These are phyloP conservation scores for Intubia oerlemansii DNA, from an alignment of 2,329 filamentous ascomycete species.

Conservation along the genomic window DNA sequence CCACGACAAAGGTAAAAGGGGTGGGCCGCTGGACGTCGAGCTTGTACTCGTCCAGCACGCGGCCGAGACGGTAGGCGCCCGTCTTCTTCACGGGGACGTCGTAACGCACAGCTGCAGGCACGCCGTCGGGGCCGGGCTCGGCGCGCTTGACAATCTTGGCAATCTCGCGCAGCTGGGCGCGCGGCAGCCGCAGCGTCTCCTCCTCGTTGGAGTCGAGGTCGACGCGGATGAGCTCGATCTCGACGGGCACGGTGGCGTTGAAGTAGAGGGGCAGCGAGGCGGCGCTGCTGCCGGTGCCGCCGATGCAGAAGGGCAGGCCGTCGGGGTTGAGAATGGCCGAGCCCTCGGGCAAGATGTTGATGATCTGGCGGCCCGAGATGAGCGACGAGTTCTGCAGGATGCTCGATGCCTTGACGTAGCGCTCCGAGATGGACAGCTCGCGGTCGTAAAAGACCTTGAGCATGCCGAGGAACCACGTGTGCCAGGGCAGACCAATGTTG, in stretches of 20 bases:
- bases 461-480: constrained; percentile 49
- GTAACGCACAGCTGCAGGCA: constrained; percentile 38
- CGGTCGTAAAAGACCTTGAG: constrained; percentile 75
- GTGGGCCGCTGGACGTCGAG: constrained; percentile 65
- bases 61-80: constrained; percentile 67
- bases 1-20: constrained; percentile 64
- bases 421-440: constrained; percentile 83
- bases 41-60: constrained; percentile 82
- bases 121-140: constrained; percentile 30
- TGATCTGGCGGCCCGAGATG: constrained; percentile 90
- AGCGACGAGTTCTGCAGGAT: constrained; percentile 84
- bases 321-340: constrained; percentile 78
- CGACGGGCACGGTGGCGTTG: constrained; percentile 77
- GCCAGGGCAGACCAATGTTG: constrained; percentile 55
- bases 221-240: constrained; percentile 72
- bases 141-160: constrained; percentile 46
- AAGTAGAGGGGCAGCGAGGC: constrained; percentile 55
- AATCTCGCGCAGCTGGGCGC: constrained; percentile 53
- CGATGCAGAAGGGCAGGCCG: constrained; percentile 61
- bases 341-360: constrained; percentile 92
- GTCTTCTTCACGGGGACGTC: constrained; percentile 63
- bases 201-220: constrained; percentile 59
- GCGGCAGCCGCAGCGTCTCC: constrained; percentile 57
- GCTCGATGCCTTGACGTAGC: constrained; percentile 67
- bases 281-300: constrained; percentile 29